These are phyloP conservation scores for Colletotrichum echinochloae DNA, from an alignment of 2,329 filamentous ascomycete species.

Conservation along the genomic window DNA sequence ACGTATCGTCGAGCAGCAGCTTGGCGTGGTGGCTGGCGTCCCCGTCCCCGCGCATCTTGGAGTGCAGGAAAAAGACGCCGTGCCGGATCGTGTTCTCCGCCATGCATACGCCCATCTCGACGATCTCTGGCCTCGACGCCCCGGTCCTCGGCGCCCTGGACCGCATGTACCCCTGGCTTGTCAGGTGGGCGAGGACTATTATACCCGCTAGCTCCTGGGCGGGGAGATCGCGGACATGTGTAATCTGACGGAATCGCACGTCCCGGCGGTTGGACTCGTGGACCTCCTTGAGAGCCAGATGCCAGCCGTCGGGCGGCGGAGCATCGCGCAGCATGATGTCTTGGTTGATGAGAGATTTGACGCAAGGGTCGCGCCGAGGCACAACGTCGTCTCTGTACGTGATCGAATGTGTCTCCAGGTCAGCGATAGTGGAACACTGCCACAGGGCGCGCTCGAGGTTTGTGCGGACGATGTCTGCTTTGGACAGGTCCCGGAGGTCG, in stretches of 20 bases:
- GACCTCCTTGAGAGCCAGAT: conserved; percentile 30
- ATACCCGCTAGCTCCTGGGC: conserved; percentile 33
- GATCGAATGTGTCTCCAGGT: conserved; percentile 40
- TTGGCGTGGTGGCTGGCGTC: conserved; percentile 29
- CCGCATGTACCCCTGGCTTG: conserved; percentile 36
- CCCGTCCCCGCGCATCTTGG: conserved; percentile 23
- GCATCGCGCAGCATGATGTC: conserved; percentile 32
- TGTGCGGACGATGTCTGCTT: conserved; percentile 7
- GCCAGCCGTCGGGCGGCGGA: conserved; percentile 31
- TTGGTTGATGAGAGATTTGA: conserved; percentile 37
- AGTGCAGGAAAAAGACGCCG: conserved; percentile 38
- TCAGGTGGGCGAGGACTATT: conserved; percentile 26
- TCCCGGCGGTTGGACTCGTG: conserved; percentile 29
- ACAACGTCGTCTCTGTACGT: conserved; percentile 33
- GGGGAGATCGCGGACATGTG: conserved; percentile 9
- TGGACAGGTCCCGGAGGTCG: conserved; percentile 27
- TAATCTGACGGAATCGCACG: conserved; percentile 33
- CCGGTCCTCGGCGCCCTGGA: conserved; percentile 21
- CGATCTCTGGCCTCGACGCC: conserved; percentile 18
- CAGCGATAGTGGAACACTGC: conserved; percentile 35
- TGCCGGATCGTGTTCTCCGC: conserved; percentile 39
- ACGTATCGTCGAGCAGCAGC: conserved; percentile 35
- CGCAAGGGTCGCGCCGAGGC: conserved; percentile 20
- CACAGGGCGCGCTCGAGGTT: conserved; percentile 33
- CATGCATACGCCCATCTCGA: conserved; percentile 38